Evolutionary conservation across 306 rosid species (phyloP), one percentile per base, ranked within the genome.

Genomic region (Clitoria ternatea): DNA sequence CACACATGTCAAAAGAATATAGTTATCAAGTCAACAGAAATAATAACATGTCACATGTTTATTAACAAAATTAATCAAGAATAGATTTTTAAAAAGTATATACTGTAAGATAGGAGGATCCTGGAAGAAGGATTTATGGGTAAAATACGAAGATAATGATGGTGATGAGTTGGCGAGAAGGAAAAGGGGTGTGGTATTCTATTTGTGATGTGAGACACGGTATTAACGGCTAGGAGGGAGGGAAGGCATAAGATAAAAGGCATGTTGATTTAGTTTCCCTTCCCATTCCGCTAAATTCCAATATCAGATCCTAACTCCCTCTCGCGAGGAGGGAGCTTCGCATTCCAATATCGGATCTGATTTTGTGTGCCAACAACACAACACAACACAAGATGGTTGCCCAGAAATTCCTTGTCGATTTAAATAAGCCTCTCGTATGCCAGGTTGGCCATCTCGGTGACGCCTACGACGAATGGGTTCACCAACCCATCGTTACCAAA

Each of bases 381-480:
- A n/a, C n/a, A n/a, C n/a, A n/a, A n/a, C 13, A 1, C 61, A 83
- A 70, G 70, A 89, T 92, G 96, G 90, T 80, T 71, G 85, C 87
- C 0, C 82, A 80, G 73, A 86, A 79, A 45, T 90, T 85, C 43
- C 75, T 60, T 4, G 96, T 94, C 7, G 91, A 94, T 84, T 73
- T 91, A 77, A 79, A 83, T 29, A 90, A 87, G 66, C 89, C 95
- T 48, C 89, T 94, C 35, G 96, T 91, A 32, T 91, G 73, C 75
- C 98, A 94, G 98, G 97, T 94, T 64, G 98, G 98, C 30, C 82
- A 94, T 85, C 98, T 94, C 33, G 98, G 98, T 65, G 95, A 85
- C 76, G 85, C 59, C 39, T 94, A 94, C 60, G 95, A 94, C 14
- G 95, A 94, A 15, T 94, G 98, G 98, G 92, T 89, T 79, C 98